A percentile compares a stretch with the other conserved stretches of the same genome.
Evolutionary conservation across 1,284 basidiomycete species (phyloP).

Genomic region (Moesziomyces sp.): DNA sequence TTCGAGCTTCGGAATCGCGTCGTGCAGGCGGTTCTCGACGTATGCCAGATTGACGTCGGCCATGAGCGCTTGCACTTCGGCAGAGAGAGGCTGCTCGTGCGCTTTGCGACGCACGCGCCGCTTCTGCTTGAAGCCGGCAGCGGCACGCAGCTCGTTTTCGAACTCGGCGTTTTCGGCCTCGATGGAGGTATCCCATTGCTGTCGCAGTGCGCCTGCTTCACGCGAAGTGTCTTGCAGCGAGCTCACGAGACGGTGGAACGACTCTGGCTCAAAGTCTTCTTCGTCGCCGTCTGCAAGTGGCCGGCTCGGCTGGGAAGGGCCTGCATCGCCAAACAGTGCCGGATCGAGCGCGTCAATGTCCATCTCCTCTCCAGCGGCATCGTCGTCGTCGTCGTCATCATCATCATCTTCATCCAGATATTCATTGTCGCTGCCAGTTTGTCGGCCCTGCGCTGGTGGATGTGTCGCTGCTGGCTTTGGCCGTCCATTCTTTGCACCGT

Average conservation of each 20-base stretch:
- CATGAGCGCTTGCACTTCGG: conserved; percentile 82
- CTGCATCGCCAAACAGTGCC: conserved; percentile 3
- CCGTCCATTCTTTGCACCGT: background rate
- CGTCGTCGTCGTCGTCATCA: background rate
- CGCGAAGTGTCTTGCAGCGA: conserved; percentile 52
- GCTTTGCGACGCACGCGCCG: conserved; percentile 23
- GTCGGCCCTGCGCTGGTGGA: background rate
- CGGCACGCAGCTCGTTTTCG: conserved; percentile 58
- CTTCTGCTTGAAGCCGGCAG: conserved; percentile 53
- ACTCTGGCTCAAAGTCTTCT: conserved; percentile 51
- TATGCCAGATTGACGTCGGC: conserved; percentile 89
- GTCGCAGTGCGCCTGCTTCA: conserved; percentile 31
- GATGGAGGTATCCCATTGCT: conserved; percentile 57
- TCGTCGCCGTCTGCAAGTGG: conserved; percentile 8
- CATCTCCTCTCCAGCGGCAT: conserved; percentile 2
- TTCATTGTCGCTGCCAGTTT: background rate
- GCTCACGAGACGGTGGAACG: conserved; percentile 48
- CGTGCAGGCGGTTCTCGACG: conserved; percentile 76
- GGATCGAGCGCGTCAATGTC: conserved; percentile 19
- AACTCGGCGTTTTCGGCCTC: conserved; percentile 59
- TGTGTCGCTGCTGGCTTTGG: background rate
- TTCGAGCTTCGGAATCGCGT: conserved; percentile 82
- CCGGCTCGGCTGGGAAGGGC: background rate
- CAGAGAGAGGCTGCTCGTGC: conserved; percentile 72
- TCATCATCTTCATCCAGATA: conserved; percentile 3